Evolutionary conservation across 73 alveolate species (phyloP).

Genomic region (Paramecium sonneborni): DNA sequence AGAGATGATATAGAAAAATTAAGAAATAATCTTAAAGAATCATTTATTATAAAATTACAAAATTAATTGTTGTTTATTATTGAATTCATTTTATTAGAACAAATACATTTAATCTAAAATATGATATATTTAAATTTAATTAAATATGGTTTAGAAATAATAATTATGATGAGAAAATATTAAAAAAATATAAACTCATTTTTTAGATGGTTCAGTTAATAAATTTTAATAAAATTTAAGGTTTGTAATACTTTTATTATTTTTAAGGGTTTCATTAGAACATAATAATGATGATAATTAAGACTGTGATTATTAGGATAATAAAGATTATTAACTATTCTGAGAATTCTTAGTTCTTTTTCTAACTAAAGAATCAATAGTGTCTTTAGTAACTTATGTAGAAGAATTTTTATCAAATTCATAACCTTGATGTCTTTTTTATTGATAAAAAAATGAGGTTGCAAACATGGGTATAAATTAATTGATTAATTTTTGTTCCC

Average conservation of each 20-base stretch:
- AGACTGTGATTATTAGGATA: background rate
- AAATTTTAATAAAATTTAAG: slow-evolving; percentile 10
- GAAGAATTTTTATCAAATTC: slow-evolving; percentile 15
- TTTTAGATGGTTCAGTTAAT: slow-evolving; percentile 45
- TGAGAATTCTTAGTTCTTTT: slow-evolving; percentile 30
- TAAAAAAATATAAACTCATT: background rate
- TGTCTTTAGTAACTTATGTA: slow-evolving; percentile 10
- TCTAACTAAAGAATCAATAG: slow-evolving; percentile 36
- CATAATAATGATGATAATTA: background rate
- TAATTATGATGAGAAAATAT: background rate
- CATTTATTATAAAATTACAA: background rate
- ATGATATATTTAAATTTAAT: no score
- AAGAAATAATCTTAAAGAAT: background rate
- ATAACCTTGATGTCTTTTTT: background rate
- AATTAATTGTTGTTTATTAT: background rate
- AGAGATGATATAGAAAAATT: background rate
- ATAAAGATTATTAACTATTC: slow-evolving; percentile 4
- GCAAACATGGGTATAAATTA: background rate
- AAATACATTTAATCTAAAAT: background rate
- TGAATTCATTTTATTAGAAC: background rate
- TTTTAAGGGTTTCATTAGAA: background rate
- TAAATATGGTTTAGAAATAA: no score
- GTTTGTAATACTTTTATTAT: slow-evolving; percentile 18
- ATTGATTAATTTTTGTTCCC: background rate
- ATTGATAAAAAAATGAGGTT: background rate